Evolutionary conservation across 2,329 filamentous ascomycete species (phyloP), one percentile per base, ranked within the genome.

Genomic region (Nakataea oryzae): DNA sequence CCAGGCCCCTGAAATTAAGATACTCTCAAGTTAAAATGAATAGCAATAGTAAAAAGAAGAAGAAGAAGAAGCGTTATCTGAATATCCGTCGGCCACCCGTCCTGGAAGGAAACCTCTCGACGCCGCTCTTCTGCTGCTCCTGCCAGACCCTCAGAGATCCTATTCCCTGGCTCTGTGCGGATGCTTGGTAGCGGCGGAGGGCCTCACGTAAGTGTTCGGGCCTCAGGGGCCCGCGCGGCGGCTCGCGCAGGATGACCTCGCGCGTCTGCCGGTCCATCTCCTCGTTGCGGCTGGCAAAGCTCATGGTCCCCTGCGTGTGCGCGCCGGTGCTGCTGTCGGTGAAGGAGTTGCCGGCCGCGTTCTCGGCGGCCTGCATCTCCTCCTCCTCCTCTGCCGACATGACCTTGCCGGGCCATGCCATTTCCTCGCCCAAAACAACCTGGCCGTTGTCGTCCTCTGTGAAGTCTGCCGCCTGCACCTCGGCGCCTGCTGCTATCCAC

Each of bases 171-270:
- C 86, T 86, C 68, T 88, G 87, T 4, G 82, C 77, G 28, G 82
- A 77, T 57, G 81, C 72, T 70, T 84, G 87, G 72, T 90, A 89
- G 59, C 89, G 79, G 62, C 88, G 79, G 71, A 88, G 78, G 6
- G 90, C 88, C 72, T 93, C 89, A 26, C 88, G 79, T 57, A 93
- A 73, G 72, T 93, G 89, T 64, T 91, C 89, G 0, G 90, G 88
- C 29, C 87, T 82, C 58, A 93, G 70, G 1, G 89, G 88, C 0
- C 80, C 83, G 50, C 79, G 77, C 54, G 75, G 73, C 4, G 70
- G 71, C 57, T 76, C 71, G 54, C 73, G 70, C 8, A 74, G 71
- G 26, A 72, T 65, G 62, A 69, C 75, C 65, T 69, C 73, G 57
- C 34, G 67, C 61, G 61, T 68, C 63, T 68, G 67, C 13, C 65